A percentile compares a stretch with the other conserved stretches of the same genome.
Conservation (phyloP, 257 asterid genomes). For the Salvia miltiorrhiza region DNA sequence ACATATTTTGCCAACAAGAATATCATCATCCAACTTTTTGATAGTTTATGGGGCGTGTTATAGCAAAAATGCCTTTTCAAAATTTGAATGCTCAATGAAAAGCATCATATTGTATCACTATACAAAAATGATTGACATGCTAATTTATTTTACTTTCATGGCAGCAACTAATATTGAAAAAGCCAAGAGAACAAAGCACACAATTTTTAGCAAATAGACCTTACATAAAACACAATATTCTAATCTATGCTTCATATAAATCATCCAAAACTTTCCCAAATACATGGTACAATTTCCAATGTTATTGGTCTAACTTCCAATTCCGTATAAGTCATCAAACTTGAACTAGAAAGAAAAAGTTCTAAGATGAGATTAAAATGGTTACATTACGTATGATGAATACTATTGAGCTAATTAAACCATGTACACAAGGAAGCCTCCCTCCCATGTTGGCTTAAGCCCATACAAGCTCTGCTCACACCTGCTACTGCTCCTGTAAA, state of each 20-base stretch:
- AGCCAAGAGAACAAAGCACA: background rate
- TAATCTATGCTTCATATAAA: background rate
- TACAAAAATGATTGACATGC: background rate
- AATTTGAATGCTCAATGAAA: background rate
- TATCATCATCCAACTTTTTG: no score
- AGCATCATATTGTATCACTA: background rate
- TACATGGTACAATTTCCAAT: slow-evolving; percentile 8
- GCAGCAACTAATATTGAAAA: background rate
- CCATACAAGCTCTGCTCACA: slow-evolving; percentile 74
- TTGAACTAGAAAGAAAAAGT: background rate
- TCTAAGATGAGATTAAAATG: background rate
- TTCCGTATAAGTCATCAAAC: background rate
- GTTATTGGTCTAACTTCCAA: background rate
- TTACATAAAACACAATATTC: background rate
- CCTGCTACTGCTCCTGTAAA: slow-evolving; percentile 55
- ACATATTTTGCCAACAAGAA: no score
- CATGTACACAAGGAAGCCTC: slow-evolving; percentile 52
- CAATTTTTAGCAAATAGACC: background rate
- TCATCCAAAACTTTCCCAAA: slow-evolving; percentile 23
- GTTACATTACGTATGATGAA: no score
- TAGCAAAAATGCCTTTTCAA: background rate
- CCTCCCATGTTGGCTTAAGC: slow-evolving; percentile 38
- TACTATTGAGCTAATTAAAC: slow-evolving; percentile 12
- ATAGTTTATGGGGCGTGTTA: no score
- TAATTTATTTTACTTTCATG: background rate